These are phyloP conservation scores for Corrigiola litoralis DNA, from an alignment of 179 eudicot species.

Conservation along the genomic window DNA sequence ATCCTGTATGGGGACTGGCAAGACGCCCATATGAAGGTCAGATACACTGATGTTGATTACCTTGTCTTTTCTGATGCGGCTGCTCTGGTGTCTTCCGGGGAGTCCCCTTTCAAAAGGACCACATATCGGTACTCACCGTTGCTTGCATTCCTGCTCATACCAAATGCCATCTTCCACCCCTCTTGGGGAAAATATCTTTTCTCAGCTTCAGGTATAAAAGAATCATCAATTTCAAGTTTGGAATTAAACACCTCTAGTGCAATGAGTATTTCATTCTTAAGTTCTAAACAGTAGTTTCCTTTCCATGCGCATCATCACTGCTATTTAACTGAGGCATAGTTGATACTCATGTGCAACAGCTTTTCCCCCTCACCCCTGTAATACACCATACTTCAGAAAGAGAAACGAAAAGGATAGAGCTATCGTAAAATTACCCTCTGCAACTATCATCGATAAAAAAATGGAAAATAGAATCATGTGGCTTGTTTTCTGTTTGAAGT, in stretches of 20 bases:
- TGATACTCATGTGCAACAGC: not conserved
- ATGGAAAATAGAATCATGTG: too few relatives aligned
- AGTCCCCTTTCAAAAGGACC: conserved; percentile 79
- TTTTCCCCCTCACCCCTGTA: too few relatives aligned
- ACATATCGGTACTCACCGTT: conserved; percentile 90
- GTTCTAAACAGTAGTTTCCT: not conserved
- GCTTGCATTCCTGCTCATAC: conserved; percentile 68
- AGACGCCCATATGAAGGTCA: conserved; percentile 88
- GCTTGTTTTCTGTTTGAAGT: too few relatives aligned
- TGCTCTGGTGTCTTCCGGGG: conserved; percentile 56
- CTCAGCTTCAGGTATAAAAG: conserved; percentile 70
- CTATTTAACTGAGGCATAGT: not conserved
- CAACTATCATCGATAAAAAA: too few relatives aligned
- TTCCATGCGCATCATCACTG: not conserved
- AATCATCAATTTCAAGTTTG: not conserved
- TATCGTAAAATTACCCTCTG: too few relatives aligned
- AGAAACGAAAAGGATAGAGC: too few relatives aligned
- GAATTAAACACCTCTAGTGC: too few relatives aligned
- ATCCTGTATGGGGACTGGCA: conserved; percentile 96
- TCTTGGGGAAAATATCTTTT: conserved; percentile 90
- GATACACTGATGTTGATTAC: conserved; percentile 95
- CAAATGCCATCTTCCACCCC: conserved; percentile 67
- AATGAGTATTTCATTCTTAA: too few relatives aligned
- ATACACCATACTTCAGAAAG: too few relatives aligned
- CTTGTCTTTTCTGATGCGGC: conserved; percentile 97